Percentiles rank a stretch among this genome's conserved stretches.
phyloP scores from a whole-genome alignment of 2,329 filamentous ascomycete genomes.

The Verticillium zaregamsianum region DNA sequence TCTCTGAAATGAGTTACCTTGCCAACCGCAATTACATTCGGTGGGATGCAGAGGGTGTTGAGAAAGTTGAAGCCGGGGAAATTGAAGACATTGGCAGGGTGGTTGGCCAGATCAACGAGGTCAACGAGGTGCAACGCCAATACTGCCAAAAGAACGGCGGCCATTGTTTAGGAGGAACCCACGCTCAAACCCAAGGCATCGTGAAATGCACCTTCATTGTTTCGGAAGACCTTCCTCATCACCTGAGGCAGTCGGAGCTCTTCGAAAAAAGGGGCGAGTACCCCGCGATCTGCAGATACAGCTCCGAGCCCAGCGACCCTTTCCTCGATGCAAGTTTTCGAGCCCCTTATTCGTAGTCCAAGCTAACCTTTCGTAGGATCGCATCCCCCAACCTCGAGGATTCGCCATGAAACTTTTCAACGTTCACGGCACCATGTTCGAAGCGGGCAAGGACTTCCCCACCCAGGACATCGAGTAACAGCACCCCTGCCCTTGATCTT shows the following conservation, averaged over 20 bases:
- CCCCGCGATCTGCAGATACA: slow-evolving; percentile 7
- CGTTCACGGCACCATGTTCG: slow-evolving; percentile 36
- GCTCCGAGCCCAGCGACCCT: slow-evolving; percentile 36
- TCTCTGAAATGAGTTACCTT: background rate
- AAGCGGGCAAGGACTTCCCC: slow-evolving; percentile 24
- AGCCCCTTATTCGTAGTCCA: too few relatives aligned
- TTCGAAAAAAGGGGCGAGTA: background rate
- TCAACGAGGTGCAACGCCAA: background rate
- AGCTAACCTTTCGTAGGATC: too few relatives aligned
- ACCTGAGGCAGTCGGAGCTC: slow-evolving; percentile 17
- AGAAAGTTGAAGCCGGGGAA: background rate
- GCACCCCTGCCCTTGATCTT: slow-evolving; percentile 40
- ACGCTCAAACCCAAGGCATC: background rate
- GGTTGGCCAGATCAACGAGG: background rate
- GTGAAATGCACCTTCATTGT: background rate
- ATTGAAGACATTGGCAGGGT: background rate
- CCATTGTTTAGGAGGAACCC: background rate
- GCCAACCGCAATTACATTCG: background rate
- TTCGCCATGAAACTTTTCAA: slow-evolving; percentile 46
- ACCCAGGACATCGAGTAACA: slow-evolving; percentile 43
- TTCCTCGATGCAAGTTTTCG: background rate
- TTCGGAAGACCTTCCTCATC: background rate
- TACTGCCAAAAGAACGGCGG: background rate
- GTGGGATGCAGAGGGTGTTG: slow-evolving; percentile 1
- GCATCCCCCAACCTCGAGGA: too few relatives aligned